Percentiles rank a stretch among this genome's conserved stretches.
These are phyloP conservation scores for Cylindricascospora bacillispora DNA, from an alignment of 1,139 yeast species.

Conservation along the genomic window DNA sequence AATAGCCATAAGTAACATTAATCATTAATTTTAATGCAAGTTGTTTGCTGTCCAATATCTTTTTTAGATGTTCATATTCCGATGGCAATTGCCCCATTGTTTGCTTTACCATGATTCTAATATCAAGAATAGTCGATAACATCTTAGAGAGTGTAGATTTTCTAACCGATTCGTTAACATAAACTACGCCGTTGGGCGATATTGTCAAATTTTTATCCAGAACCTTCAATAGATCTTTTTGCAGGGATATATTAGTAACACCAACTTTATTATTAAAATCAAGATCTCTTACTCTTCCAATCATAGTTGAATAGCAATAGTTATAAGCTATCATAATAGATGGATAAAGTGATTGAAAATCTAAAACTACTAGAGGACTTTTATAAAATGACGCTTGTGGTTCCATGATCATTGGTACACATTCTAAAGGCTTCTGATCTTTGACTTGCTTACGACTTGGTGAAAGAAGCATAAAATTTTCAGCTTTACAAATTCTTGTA, in stretches of 20 bases:
- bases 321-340: slow-evolving; percentile 87
- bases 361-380: slow-evolving; percentile 79
- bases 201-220: slow-evolving; percentile 44
- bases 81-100: slow-evolving; percentile 44
- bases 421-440: slow-evolving; percentile 74
- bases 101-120: slow-evolving; percentile 64
- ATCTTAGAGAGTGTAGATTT: slow-evolving; percentile 70
- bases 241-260: slow-evolving; percentile 36
- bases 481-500: slow-evolving; percentile 60
- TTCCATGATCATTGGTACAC: slow-evolving; percentile 85
- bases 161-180: slow-evolving; percentile 52
- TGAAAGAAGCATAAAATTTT: slow-evolving; percentile 58
- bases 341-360: slow-evolving; percentile 89
- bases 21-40: slow-evolving; percentile 82
- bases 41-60: slow-evolving; percentile 64
- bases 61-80: slow-evolving; percentile 29
- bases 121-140: slow-evolving; percentile 70
- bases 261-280: slow-evolving; percentile 42
- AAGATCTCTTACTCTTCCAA: slow-evolving; percentile 55
- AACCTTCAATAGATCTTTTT: slow-evolving; percentile 43
- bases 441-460: slow-evolving; percentile 77
- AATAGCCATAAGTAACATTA: slow-evolving; percentile 90
- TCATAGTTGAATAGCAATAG: slow-evolving; percentile 76
- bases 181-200: slow-evolving; percentile 82
- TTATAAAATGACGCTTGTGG: slow-evolving; percentile 78